Evolutionary conservation across 768 basidiomycete genomes (phyloP).

Genomic region (Chalciporus pseudorubinellus): DNA sequence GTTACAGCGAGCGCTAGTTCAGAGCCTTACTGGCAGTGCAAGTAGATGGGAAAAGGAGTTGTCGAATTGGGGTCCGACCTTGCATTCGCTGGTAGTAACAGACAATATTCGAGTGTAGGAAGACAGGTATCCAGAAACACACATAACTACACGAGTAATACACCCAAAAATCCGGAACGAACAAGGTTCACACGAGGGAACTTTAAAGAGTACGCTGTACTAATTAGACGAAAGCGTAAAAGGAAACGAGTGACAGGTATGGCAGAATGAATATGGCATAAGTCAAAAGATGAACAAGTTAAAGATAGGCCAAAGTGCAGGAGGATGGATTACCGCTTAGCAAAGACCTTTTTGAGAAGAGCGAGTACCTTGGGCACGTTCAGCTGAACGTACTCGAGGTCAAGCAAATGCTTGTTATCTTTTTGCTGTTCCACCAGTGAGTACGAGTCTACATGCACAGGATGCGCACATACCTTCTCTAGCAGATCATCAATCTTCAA

Average conservation of each 20-base stretch:
- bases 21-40: too few species aligned
- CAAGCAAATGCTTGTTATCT: slow-evolving; percentile 94
- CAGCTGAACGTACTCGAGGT: slow-evolving; percentile 96
- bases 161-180: slow-evolving; percentile 33
- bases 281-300: slow-evolving; percentile 25
- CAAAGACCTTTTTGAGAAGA: slow-evolving; percentile 91
- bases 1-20: neutral
- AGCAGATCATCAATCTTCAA: slow-evolving; percentile 97
- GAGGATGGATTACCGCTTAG: slow-evolving; percentile 60
- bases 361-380: slow-evolving; percentile 94
- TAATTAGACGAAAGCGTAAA: slow-evolving; percentile 12
- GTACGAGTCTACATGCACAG: too few species aligned
- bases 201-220: slow-evolving; percentile 19
- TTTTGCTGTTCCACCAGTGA: slow-evolving; percentile 71
- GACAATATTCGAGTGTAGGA: slow-evolving; percentile 20
- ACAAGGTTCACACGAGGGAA: slow-evolving; percentile 22
- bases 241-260: slow-evolving; percentile 30
- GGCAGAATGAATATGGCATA: slow-evolving; percentile 35
- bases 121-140: slow-evolving; percentile 37
- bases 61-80: neutral
- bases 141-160: slow-evolving; percentile 38
- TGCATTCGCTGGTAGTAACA: neutral
- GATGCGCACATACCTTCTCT: slow-evolving; percentile 71
- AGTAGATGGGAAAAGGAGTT: neutral
- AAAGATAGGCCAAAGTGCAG: slow-evolving; percentile 14